A percentile compares a stretch with the other conserved stretches of the same genome.
phyloP scores from a whole-genome alignment of 2,329 filamentous ascomycete species.

The Macrophomina phaseolina region DNA sequence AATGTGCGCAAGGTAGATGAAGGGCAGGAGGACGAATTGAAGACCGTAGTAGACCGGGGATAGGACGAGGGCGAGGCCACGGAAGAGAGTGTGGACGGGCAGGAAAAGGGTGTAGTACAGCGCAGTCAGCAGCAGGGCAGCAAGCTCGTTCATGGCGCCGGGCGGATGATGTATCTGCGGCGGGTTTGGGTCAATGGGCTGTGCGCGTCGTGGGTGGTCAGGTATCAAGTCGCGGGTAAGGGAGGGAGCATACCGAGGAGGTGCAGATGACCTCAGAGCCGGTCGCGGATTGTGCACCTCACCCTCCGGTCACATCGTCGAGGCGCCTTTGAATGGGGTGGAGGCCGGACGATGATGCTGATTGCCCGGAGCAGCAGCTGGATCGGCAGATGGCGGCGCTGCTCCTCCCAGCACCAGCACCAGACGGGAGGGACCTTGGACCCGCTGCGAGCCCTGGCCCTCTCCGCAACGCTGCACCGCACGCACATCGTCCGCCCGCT shows the following conservation, averaged over 20 bases:
- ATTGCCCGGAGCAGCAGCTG: slow-evolving; percentile 13
- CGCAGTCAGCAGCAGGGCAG: slow-evolving; percentile 37
- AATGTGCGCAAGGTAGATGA: slow-evolving; percentile 53
- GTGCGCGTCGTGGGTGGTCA: slow-evolving; percentile 18
- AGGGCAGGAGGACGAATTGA: slow-evolving; percentile 57
- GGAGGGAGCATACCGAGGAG: slow-evolving; percentile 20
- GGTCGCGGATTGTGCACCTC: neutral
- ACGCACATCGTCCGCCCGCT: slow-evolving; percentile 6
- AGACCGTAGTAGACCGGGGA: slow-evolving; percentile 56
- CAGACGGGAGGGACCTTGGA: neutral
- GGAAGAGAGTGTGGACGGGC: slow-evolving; percentile 46
- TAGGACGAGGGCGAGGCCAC: slow-evolving; percentile 48
- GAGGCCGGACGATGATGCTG: slow-evolving; percentile 19
- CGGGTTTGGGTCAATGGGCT: neutral
- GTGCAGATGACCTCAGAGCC: slow-evolving; percentile 24
- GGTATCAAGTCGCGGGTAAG: slow-evolving; percentile 18
- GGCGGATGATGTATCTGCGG: neutral
- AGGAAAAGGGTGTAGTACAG: slow-evolving; percentile 47
- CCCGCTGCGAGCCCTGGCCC: slow-evolving; percentile 6
- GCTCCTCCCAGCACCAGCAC: slow-evolving; percentile 1
- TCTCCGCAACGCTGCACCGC: slow-evolving; percentile 21
- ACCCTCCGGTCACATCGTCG: slow-evolving; percentile 22
- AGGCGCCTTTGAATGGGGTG: slow-evolving; percentile 8
- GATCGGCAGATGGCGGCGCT: slow-evolving; percentile 17
- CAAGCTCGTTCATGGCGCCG: slow-evolving; percentile 39